A percentile compares a stretch with the other conserved stretches of the same genome.
These are phyloP conservation scores for Bromus sterilis DNA, from an alignment of 176 grass and related monocot genomes.

Conservation along the genomic window DNA sequence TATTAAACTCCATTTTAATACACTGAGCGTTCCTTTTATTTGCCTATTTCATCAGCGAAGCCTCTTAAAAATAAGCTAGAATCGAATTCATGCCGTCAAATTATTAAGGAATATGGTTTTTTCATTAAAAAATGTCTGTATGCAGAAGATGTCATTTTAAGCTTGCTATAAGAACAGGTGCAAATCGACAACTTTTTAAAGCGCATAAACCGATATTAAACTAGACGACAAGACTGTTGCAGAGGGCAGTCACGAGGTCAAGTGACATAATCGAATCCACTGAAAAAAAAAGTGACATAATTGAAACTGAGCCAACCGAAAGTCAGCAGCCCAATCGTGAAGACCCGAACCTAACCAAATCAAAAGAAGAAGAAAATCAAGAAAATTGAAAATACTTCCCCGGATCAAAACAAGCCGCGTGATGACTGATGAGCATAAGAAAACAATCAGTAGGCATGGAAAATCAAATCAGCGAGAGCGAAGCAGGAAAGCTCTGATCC, in stretches of 20 bases:
- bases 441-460: background rate
- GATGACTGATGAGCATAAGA: background rate
- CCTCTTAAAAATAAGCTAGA: background rate
- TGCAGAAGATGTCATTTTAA: background rate
- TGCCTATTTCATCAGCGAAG: background rate
- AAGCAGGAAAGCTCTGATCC: background rate
- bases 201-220: background rate
- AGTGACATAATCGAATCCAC: background rate
- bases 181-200: too few species aligned
- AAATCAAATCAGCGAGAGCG: background rate
- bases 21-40: background rate
- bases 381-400: too few species aligned
- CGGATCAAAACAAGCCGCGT: background rate
- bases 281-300: too few species aligned
- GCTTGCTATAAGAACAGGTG: background rate
- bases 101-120: background rate
- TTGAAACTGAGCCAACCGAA: background rate
- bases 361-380: background rate
- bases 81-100: background rate
- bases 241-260: background rate
- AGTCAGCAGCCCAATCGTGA: background rate
- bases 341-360: background rate
- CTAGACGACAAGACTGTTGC: background rate
- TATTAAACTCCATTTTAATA: background rate
- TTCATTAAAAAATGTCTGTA: background rate